Evolutionary conservation across 441 rosid genomes (phyloP), one percentile per base, ranked within the genome.

Genomic region (Corymbia citriodora): DNA sequence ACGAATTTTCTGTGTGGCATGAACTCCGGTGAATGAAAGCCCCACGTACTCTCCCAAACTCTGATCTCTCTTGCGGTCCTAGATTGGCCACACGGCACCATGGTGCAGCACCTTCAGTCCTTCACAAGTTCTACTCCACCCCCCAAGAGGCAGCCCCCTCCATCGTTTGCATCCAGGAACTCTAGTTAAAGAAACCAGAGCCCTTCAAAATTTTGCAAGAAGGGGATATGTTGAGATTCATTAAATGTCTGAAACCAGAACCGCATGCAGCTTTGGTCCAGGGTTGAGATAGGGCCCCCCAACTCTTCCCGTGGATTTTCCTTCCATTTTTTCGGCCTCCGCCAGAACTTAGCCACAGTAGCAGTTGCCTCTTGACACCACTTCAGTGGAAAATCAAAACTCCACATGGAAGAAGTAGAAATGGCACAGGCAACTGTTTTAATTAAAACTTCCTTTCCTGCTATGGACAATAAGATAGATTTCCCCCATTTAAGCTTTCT

Each of bases 11-110:
- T 2, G 74, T n/a, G 40, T n/a, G 21, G 79, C 45, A 3, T 36
- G 45, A 68, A 31, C 40, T 0, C 40, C 0, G 18, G 9, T n/a
- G 40, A 68, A 68, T 16, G 18, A 31, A 21, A 68, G 40, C 8
- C 10, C 36, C 21, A 16, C 79, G 21, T 31, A 16, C 0, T 40
- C 74, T 68, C 31, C 79, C 79, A 16, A 0, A 36, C 40, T n/a
- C 40, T 59, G 10, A 12, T 16, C 21, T 68, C 79, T 68, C 40
- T 68, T 68, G 79, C 79, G 40, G 79, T 31, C 79, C 79, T 68
- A 21, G 31, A 31, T 16, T 31, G 31, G 79, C 79, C 79, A n/a
- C 79, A 36, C 79, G 31, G 21, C 40, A 31, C 79, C 79, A 31
- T 59, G 0, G 25, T 59, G 1, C 65, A 59, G 63, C 29, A 1